These are phyloP conservation scores for Alternaria sp. DNA, from an alignment of 2,329 filamentous ascomycete genomes.

Conservation along the genomic window DNA sequence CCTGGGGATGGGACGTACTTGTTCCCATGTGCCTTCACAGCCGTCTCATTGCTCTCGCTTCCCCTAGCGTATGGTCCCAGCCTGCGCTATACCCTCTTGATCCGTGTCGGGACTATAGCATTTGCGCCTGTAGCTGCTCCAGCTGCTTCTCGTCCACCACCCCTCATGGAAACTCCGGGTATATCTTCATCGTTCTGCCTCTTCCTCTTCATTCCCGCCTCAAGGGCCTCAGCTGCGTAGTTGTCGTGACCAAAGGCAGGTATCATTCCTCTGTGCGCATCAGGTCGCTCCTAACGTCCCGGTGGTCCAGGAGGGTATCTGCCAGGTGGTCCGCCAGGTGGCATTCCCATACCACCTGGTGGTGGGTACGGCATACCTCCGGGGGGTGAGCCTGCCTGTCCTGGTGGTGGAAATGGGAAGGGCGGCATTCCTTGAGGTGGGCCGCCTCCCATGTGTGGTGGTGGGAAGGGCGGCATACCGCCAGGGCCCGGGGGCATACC, in stretches of 20 bases:
- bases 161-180: conserved; percentile 19
- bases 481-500: conserved; percentile 43
- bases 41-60: not conserved
- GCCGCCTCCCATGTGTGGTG: conserved; percentile 39
- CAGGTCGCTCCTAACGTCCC: conserved; percentile 30
- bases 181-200: conserved; percentile 19
- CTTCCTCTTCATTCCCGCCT: conserved; percentile 12
- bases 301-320: conserved; percentile 34
- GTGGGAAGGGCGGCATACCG: conserved; percentile 48
- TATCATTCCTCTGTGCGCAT: conserved; percentile 9
- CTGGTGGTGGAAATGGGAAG: conserved; percentile 38
- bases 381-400: conserved; percentile 38
- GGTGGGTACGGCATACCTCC: conserved; percentile 35
- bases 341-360: conserved; percentile 20
- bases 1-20: not conserved
- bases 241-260: conserved; percentile 3
- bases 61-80: not conserved
- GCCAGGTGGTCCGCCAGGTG: conserved; percentile 31
- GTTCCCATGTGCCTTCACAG: not conserved
- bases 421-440: conserved; percentile 36
- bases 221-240: conserved; percentile 1
- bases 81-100: conserved; percentile 4
- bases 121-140: conserved; percentile 31
- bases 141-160: conserved; percentile 6
- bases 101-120: conserved; percentile 16